Conservation (phyloP, 2,329 filamentous ascomycete species). For the Fusarium newnesense region DNA sequence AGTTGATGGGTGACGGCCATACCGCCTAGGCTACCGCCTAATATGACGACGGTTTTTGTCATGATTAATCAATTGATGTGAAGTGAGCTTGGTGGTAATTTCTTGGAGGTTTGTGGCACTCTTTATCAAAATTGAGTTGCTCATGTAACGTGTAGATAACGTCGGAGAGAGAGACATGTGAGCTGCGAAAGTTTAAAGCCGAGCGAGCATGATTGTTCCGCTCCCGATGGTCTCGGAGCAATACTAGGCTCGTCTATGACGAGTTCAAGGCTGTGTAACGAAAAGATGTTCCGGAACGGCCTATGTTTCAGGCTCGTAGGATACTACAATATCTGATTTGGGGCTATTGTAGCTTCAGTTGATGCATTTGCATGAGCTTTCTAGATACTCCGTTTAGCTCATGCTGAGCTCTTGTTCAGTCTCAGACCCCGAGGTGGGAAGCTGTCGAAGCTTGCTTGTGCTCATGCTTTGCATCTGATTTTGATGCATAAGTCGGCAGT, state of each 20-base stretch:
- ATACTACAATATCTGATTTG: not conserved
- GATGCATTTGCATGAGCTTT: not conserved
- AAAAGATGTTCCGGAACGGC: slow-evolving; percentile 1
- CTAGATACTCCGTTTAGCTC: not conserved
- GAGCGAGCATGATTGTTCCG: slow-evolving; percentile 11
- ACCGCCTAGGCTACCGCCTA: slow-evolving; percentile 65
- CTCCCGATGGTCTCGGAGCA: slow-evolving; percentile 20
- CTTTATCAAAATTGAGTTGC: not conserved
- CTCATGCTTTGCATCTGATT: not conserved
- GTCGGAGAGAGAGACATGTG: not conserved
- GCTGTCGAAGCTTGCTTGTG: not conserved
- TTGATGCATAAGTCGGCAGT: not conserved
- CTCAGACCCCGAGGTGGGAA: not conserved
- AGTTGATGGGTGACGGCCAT: slow-evolving; percentile 64
- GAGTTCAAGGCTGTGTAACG: slow-evolving; percentile 21
- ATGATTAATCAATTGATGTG: slow-evolving; percentile 45
- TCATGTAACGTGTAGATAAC: not conserved
- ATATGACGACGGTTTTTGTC: slow-evolving; percentile 63
- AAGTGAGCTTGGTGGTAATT: not conserved
- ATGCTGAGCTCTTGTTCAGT: not conserved
- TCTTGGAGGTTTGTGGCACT: not conserved
- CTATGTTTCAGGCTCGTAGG: slow-evolving; percentile 11
- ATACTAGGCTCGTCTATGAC: slow-evolving; percentile 27
- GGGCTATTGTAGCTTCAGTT: not conserved
- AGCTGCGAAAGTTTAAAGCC: slow-evolving; percentile 3